Evolutionary conservation across 805 yeast genomes (phyloP).

Genomic region (Yamadazyma philogaea): DNA sequence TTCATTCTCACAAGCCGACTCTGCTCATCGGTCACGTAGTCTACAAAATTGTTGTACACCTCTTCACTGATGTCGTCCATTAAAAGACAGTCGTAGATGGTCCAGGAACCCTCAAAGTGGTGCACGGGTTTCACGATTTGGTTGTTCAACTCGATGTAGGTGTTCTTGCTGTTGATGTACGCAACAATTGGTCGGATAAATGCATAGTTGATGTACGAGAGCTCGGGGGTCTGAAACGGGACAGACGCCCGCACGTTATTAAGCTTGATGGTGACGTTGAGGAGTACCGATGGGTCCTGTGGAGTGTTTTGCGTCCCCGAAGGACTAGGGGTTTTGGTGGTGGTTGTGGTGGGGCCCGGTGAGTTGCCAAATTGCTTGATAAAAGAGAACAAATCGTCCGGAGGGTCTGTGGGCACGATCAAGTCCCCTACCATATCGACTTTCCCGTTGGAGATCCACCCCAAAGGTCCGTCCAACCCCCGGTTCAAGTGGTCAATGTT

Average conservation of each 20-base stretch:
- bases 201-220: conserved; percentile 90
- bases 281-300: conserved; percentile 55
- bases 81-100: conserved; percentile 81
- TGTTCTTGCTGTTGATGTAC: conserved; percentile 84
- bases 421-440: conserved; percentile 94
- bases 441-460: conserved; percentile 91
- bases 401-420: conserved; percentile 51
- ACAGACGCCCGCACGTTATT: conserved; percentile 86
- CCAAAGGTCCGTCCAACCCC: conserved; percentile 92
- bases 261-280: conserved; percentile 75
- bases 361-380: conserved; percentile 32
- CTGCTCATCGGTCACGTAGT: conserved; percentile 86
- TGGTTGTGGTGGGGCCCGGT: conserved; percentile 39
- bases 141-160: conserved; percentile 84
- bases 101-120: conserved; percentile 97
- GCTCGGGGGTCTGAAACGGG: conserved; percentile 81
- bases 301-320: conserved; percentile 17
- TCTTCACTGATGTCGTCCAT: conserved; percentile 90
- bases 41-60: conserved; percentile 86
- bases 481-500: conserved; percentile 85
- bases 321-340: conserved; percentile 9
- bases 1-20: conserved; percentile 66
- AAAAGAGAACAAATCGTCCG: conserved; percentile 1
- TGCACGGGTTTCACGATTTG: conserved; percentile 70
- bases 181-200: conserved; percentile 92